Evolutionary conservation across 108 stramenopile genomes (phyloP).

Genomic region (Bacterosira constricta): DNA sequence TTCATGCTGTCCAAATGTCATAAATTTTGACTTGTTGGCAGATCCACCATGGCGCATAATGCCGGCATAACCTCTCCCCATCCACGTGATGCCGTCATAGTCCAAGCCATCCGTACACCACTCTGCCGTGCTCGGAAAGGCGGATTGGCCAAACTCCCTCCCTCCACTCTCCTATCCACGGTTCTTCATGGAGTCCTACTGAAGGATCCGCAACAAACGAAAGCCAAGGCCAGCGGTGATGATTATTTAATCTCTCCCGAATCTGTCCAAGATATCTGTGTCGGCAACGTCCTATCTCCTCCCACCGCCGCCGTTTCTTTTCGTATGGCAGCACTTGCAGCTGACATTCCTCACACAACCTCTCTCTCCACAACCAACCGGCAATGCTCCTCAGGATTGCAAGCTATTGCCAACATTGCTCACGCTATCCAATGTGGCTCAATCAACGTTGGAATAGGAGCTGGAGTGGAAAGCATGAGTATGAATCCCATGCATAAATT

Average conservation of each 20-base stretch:
- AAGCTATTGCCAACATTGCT: constrained; percentile 92
- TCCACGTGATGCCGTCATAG: constrained; percentile 81
- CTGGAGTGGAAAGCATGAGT: constrained; percentile 95
- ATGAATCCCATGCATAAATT: constrained; percentile 67
- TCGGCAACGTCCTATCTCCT: constrained; percentile 93
- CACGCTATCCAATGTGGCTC: constrained; percentile 75
- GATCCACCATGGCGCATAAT: neutral
- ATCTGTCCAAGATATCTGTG: constrained; percentile 82
- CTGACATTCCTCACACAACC: constrained; percentile 81
- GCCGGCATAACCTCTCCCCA: constrained; percentile 10
- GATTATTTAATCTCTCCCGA: constrained; percentile 34
- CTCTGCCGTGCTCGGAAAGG: constrained; percentile 82
- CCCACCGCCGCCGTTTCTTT: constrained; percentile 87
- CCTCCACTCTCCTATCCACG: constrained; percentile 72
- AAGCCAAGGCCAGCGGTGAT: neutral
- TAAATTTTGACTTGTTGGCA: no score
- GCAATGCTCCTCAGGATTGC: constrained; percentile 94
- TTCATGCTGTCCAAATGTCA: no score
- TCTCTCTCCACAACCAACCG: constrained; percentile 87
- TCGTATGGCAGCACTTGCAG: constrained; percentile 90
- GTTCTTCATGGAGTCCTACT: constrained; percentile 57
- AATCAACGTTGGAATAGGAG: constrained; percentile 90
- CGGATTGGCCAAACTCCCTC: constrained; percentile 65
- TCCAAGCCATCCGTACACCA: constrained; percentile 83
- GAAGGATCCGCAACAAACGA: constrained; percentile 19